A percentile compares a stretch with the other conserved stretches of the same genome.
These are phyloP conservation scores for Cryphonectria nitschkei DNA, from an alignment of 2,329 filamentous ascomycete species.

Conservation along the genomic window DNA sequence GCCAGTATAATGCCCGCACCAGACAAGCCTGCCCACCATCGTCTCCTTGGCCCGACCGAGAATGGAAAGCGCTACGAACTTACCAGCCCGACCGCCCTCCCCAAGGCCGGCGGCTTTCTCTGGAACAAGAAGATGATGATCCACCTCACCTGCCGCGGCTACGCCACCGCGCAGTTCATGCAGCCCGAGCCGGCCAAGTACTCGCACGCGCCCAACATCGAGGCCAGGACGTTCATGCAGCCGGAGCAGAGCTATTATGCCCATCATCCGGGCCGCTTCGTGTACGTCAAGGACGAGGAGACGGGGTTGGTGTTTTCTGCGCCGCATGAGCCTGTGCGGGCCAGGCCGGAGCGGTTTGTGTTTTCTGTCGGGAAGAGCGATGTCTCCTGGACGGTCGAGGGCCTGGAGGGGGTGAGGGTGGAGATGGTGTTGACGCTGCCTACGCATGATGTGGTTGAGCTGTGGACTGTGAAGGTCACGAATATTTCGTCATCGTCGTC, in stretches of 20 bases:
- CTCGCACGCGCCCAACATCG: constrained; percentile 60
- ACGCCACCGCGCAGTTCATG: constrained; percentile 62
- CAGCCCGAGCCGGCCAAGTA: constrained; percentile 64
- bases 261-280: constrained; percentile 62
- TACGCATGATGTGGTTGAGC: constrained; percentile 57
- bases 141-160: constrained; percentile 61
- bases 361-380: constrained; percentile 61
- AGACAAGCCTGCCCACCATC: background rate
- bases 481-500: constrained; percentile 45
- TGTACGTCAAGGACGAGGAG: constrained; percentile 62
- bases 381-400: constrained; percentile 56
- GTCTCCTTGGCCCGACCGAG: constrained; percentile 41
- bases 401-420: constrained; percentile 50
- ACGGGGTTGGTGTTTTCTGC: constrained; percentile 55
- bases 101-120: constrained; percentile 58
- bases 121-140: constrained; percentile 68
- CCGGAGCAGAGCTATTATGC: constrained; percentile 63
- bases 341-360: constrained; percentile 50
- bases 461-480: constrained; percentile 57
- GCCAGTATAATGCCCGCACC: constrained; percentile 9
- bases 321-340: constrained; percentile 58
- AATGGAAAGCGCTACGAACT: constrained; percentile 60
- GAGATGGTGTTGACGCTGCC: constrained; percentile 57
- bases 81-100: constrained; percentile 57
- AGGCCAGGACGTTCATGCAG: constrained; percentile 64